These are phyloP conservation scores for Trichoderma sp. DNA, from an alignment of 2,329 filamentous ascomycete species.

Conservation along the genomic window DNA sequence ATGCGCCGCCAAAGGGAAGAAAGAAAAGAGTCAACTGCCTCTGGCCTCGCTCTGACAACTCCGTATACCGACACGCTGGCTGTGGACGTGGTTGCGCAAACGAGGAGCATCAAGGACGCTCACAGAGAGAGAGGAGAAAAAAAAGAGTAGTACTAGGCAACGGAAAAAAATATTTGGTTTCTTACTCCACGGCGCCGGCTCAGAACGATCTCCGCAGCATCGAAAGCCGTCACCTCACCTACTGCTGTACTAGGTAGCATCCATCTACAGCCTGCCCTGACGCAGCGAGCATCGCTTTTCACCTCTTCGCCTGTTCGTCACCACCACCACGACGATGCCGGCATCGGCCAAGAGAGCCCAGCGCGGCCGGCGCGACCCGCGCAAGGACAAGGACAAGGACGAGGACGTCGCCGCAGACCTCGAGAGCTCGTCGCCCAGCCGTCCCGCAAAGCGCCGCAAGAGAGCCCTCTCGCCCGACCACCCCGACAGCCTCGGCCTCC, in stretches of 20 bases:
- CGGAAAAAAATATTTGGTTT: slow-evolving; percentile 9
- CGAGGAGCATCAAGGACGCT: too few relatives aligned
- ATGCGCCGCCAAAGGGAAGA: slow-evolving; percentile 1
- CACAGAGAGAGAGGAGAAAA: neutral
- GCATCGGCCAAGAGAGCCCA: slow-evolving; percentile 44
- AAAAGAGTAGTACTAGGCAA: neutral
- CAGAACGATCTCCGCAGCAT: slow-evolving; percentile 12
- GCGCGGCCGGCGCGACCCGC: slow-evolving; percentile 45
- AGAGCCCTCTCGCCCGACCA: slow-evolving; percentile 45
- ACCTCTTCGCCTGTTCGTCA: too few relatives aligned
- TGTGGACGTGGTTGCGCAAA: too few relatives aligned
- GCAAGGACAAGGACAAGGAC: slow-evolving; percentile 44
- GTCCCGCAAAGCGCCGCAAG: slow-evolving; percentile 66
- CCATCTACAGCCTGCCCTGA: too few relatives aligned
- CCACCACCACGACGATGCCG: slow-evolving; percentile 36
- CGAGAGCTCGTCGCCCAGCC: slow-evolving; percentile 60
- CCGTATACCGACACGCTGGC: too few relatives aligned
- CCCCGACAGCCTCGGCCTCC: slow-evolving; percentile 26
- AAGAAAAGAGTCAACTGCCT: too few relatives aligned
- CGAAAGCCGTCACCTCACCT: neutral
- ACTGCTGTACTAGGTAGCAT: too few relatives aligned
- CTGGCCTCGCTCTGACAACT: too few relatives aligned
- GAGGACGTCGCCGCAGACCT: slow-evolving; percentile 41
- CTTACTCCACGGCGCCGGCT: neutral
- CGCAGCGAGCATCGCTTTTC: too few relatives aligned